These are phyloP conservation scores for Paramecium caudatum DNA, from an alignment of 73 alveolate species.

Conservation along the genomic window DNA sequence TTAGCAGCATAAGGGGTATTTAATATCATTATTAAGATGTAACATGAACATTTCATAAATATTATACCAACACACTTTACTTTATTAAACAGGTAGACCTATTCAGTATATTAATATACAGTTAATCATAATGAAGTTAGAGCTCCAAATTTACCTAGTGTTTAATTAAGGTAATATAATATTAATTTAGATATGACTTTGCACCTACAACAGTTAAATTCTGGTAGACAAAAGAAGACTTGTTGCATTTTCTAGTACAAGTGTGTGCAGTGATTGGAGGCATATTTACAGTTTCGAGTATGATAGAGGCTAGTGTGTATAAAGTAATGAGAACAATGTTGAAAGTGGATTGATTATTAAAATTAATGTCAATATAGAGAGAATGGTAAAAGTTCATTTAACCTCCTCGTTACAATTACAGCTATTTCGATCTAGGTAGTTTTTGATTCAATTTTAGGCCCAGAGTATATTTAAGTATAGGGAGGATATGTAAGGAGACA, in stretches of 20 bases:
- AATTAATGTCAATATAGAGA: slow-evolving; percentile 51
- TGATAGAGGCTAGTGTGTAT: slow-evolving; percentile 87
- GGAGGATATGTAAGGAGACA: slow-evolving; percentile 3
- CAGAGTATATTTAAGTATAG: not conserved
- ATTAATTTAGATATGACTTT: slow-evolving; percentile 92
- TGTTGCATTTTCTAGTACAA: slow-evolving; percentile 88
- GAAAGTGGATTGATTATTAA: slow-evolving; percentile 66
- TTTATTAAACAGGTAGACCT: slow-evolving; percentile 75
- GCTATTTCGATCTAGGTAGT: slow-evolving; percentile 43
- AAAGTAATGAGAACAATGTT: slow-evolving; percentile 74
- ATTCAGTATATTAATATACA: slow-evolving; percentile 89
- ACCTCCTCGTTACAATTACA: slow-evolving; percentile 53
- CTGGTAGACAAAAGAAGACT: slow-evolving; percentile 87
- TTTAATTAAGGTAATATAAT: slow-evolving; percentile 59
- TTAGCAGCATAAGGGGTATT: slow-evolving; percentile 12
- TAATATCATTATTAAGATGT: not conserved
- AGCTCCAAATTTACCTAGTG: slow-evolving; percentile 79
- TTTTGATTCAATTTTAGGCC: slow-evolving; percentile 10
- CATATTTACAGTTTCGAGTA: slow-evolving; percentile 97
- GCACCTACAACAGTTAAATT: slow-evolving; percentile 96
- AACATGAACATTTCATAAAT: slow-evolving; percentile 89
- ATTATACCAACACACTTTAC: slow-evolving; percentile 94
- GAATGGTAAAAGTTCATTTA: slow-evolving; percentile 39
- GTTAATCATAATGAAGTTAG: slow-evolving; percentile 83
- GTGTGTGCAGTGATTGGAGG: slow-evolving; percentile 99